A percentile compares a stretch with the other conserved stretches of the same genome.
These are phyloP conservation scores for Orbilia brochopaga DNA, from an alignment of 2,329 filamentous ascomycete species.

Conservation along the genomic window DNA sequence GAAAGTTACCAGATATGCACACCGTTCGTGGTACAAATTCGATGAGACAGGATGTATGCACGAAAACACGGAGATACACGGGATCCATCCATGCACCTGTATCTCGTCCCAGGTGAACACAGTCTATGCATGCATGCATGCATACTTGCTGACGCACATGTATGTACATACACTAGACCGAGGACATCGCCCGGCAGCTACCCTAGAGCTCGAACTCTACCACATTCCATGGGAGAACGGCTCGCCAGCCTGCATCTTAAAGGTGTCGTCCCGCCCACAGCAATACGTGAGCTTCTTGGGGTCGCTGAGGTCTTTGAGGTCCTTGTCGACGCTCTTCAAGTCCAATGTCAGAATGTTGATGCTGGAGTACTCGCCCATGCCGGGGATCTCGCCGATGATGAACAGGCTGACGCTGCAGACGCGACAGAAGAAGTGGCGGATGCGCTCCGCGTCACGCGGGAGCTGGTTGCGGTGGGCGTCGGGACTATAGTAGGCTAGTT, in stretches of 20 bases:
- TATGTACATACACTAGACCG: background rate
- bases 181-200: background rate
- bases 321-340: conserved; percentile 30
- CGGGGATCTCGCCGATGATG: conserved; percentile 31
- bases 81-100: background rate
- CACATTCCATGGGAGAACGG: conserved; percentile 28
- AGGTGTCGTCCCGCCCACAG: conserved; percentile 25
- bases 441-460: conserved; percentile 19
- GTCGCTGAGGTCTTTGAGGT: conserved; percentile 31
- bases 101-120: background rate
- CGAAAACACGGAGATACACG: too few species aligned
- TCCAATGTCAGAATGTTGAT: conserved; percentile 25
- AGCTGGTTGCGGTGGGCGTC: conserved; percentile 16
- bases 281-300: conserved; percentile 25
- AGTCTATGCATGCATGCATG: background rate
- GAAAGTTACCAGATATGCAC: background rate
- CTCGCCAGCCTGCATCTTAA: background rate
- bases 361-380: conserved; percentile 23
- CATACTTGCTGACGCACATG: too few species aligned
- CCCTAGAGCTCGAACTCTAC: conserved; percentile 1
- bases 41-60: too few species aligned
- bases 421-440: conserved; percentile 42
- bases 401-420: conserved; percentile 35
- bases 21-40: background rate
- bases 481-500: conserved; percentile 38